These are phyloP conservation scores for Castanea sativa DNA, from an alignment of 306 rosid genomes.

Conservation along the genomic window DNA sequence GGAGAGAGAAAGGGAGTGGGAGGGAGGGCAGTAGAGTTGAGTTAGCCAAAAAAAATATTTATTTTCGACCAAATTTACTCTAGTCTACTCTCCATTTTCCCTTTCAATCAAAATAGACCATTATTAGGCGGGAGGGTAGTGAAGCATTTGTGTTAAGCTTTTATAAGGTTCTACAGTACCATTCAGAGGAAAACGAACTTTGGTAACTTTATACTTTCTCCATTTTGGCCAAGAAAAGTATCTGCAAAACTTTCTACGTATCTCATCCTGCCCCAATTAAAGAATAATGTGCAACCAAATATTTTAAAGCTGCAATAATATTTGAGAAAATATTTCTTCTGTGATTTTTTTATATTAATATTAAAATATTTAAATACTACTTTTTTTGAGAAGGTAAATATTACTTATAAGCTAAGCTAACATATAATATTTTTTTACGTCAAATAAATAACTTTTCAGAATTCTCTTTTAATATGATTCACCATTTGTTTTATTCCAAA, in stretches of 20 bases:
- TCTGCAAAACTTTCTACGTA: neutral
- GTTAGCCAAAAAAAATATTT: too few species aligned
- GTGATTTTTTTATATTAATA: neutral
- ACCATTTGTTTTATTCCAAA: too few species aligned
- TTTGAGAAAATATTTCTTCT: neutral
- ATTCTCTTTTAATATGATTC: too few species aligned
- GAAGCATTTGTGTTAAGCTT: neutral
- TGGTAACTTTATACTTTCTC: neutral
- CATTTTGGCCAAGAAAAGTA: neutral
- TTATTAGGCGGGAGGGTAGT: neutral
- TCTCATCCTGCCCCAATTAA: neutral
- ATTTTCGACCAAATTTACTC: accelerated
- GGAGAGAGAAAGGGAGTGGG: too few species aligned
- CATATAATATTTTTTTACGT: too few species aligned
- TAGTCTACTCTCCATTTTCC: accelerated
- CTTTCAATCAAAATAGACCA: too few species aligned
- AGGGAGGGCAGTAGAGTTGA: too few species aligned
- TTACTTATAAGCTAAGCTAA: too few species aligned
- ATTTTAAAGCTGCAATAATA: neutral
- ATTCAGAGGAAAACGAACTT: neutral
- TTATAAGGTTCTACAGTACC: neutral
- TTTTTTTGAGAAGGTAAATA: neutral
- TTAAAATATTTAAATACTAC: neutral
- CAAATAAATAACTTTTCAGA: too few species aligned
- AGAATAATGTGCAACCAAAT: neutral